A percentile compares a stretch with the other conserved stretches of the same genome.
Conservation (phyloP, 495 filamentous ascomycete species). For the Pseudevernia furfuracea region DNA sequence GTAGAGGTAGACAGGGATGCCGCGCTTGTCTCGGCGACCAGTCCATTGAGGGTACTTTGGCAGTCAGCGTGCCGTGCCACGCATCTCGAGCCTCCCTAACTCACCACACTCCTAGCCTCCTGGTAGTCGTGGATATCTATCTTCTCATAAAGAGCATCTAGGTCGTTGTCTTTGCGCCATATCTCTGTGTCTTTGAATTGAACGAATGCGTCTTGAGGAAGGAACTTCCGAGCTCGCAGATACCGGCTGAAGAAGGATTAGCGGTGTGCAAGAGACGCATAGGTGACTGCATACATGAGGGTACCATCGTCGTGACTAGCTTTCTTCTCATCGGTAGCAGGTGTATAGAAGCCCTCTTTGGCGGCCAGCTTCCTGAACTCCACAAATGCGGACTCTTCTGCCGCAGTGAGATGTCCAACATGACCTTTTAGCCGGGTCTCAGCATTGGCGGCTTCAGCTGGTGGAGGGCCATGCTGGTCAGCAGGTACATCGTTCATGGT, state of each 20-base stretch:
- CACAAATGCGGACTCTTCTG: constrained; percentile 19
- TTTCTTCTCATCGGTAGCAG: constrained; percentile 9
- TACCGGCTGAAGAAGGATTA: constrained; percentile 22
- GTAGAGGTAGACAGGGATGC: constrained; percentile 84
- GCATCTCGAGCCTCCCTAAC: constrained; percentile 21
- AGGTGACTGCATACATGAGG: constrained; percentile 20
- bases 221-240: constrained; percentile 25
- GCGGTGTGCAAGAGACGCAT: background rate
- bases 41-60: constrained; percentile 86
- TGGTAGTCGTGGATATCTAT: constrained; percentile 80
- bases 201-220: constrained; percentile 48
- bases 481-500: constrained; percentile 5
- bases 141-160: constrained; percentile 65
- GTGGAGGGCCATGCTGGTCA: constrained; percentile 18
- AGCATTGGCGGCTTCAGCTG: constrained; percentile 19
- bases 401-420: constrained; percentile 23
- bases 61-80: constrained; percentile 4
- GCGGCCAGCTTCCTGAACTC: constrained; percentile 22
- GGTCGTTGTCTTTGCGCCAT: constrained; percentile 72
- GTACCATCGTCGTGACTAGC: constrained; percentile 27
- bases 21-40: constrained; percentile 75
- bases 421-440: constrained; percentile 25
- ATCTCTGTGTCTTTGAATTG: constrained; percentile 87
- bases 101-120: constrained; percentile 63
- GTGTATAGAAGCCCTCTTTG: constrained; percentile 20